phyloP scores from a whole-genome alignment of 1,284 basidiomycete species.

The Fomitopsis schrenkii region DNA sequence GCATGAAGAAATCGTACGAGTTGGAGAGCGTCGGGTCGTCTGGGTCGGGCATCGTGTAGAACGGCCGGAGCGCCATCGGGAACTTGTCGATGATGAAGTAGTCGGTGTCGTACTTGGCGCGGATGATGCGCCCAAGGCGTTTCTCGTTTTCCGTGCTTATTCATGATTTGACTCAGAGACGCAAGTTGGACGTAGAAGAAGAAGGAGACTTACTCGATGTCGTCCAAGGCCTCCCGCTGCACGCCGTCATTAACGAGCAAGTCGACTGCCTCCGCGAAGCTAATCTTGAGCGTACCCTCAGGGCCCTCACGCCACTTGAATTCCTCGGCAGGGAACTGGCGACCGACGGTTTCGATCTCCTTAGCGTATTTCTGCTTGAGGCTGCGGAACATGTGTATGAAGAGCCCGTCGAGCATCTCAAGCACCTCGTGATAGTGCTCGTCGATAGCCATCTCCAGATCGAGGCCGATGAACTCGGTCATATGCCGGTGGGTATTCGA shows the following conservation, averaged over 20 bases:
- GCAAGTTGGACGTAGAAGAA: background rate
- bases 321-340: slow-evolving; percentile 89
- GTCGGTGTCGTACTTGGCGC: slow-evolving; percentile 92
- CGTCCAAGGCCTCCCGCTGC: slow-evolving; percentile 70
- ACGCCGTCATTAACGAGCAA: slow-evolving; percentile 85
- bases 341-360: slow-evolving; percentile 79
- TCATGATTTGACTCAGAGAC: background rate
- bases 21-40: slow-evolving; percentile 89
- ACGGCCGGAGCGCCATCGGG: slow-evolving; percentile 89
- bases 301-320: slow-evolving; percentile 85
- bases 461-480: slow-evolving; percentile 98
- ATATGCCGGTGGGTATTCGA: slow-evolving; percentile 97
- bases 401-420: slow-evolving; percentile 81
- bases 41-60: slow-evolving; percentile 98
- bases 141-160: slow-evolving; percentile 89
- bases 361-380: slow-evolving; percentile 74
- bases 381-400: slow-evolving; percentile 81
- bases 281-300: slow-evolving; percentile 77
- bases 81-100: slow-evolving; percentile 99
- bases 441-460: slow-evolving; percentile 98
- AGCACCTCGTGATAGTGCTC: slow-evolving; percentile 98
- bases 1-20: slow-evolving; percentile 99
- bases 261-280: slow-evolving; percentile 86
- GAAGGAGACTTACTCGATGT: slow-evolving; percentile 68
- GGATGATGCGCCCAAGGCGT: slow-evolving; percentile 84